Base-by-base conservation (phyloP, 2,329 filamentous ascomycete genomes). In the Drechslerella coelobrocha region DNA sequence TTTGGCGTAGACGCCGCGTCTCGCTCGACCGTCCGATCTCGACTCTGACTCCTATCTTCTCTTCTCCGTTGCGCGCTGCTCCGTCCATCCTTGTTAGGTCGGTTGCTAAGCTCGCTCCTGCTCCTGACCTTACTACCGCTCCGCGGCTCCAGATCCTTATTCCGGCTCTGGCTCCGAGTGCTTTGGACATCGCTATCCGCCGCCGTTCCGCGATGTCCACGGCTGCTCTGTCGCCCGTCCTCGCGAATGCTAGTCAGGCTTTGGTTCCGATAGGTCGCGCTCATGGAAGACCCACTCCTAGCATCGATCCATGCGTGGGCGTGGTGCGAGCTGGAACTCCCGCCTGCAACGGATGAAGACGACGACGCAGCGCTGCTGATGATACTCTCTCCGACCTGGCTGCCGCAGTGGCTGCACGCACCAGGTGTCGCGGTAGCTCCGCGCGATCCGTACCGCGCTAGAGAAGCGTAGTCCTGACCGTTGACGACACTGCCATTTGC, bases 121-220 rank as follows among this genome's bases (percentile, higher is more conserved):
- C 66, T 71, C 19, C 66, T 34, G 17, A 71, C 66, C 31, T 71
- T 71, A 19, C 59, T 63, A n/a, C 66, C 66, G 29, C 66, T 71
- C 7, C 66, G 55, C 6, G 34, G 47, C 31, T 71, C 66, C n/a
- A 14, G 39, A 14, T 63, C 60, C 12, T 21, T 55, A 21, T 31
- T 71, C 17, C 53, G 62, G 47, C 59, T 63, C 2, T 71, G 60
- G 24, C 52, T 48, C 8, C 59, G 43, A 21, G 29, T 54, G 14
- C 57, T 48, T 17, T 53, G 59, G 21, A n/a, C 19, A 9, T 62
- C 59, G 43, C 12, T 51, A 1, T 71, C 59, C 43, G 47, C 26
- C n/a, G n/a, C n/a, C n/a, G n/a, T n/a, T n/a, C 51, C 26, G 14
- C 55, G 48, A n/a, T 71, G 55, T 5, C 59, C 59, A 26, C 66